Evolutionary conservation across 2,329 filamentous ascomycete species (phyloP).

Genomic region (Trichoderma sp.): DNA sequence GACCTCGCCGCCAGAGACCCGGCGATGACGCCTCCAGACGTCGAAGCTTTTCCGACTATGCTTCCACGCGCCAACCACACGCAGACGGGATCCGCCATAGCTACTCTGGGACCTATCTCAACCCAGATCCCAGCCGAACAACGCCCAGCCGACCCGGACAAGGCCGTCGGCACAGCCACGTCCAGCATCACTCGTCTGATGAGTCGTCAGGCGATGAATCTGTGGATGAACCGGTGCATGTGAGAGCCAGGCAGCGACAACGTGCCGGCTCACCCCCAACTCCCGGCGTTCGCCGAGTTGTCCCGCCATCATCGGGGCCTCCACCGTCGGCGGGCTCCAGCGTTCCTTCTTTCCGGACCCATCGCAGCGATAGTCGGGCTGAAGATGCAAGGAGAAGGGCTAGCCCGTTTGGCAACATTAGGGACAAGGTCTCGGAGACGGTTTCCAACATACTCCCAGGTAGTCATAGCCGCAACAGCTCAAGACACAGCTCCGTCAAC

Average conservation of each 20-base stretch:
- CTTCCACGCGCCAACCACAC: constrained; percentile 36
- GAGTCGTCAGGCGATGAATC: constrained; percentile 43
- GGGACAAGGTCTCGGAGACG: constrained; percentile 46
- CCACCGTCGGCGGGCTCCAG: constrained; percentile 30
- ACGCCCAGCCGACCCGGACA: constrained; percentile 30
- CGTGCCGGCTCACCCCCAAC: constrained; percentile 31
- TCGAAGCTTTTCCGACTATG: constrained; percentile 53
- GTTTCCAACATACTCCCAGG: constrained; percentile 44
- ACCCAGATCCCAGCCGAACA: constrained; percentile 34
- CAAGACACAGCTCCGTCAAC: constrained; percentile 34
- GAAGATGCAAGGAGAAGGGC: constrained; percentile 38
- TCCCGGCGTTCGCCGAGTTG: constrained; percentile 36
- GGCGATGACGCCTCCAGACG: constrained; percentile 44
- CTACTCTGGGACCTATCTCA: constrained; percentile 35
- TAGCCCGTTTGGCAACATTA: constrained; percentile 40
- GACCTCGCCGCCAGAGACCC: constrained; percentile 38
- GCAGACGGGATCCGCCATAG: constrained; percentile 30
- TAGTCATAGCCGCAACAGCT: constrained; percentile 36
- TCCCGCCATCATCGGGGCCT: constrained; percentile 30
- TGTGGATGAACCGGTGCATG: constrained; percentile 23
- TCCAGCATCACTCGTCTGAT: constrained; percentile 42
- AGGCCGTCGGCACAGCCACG: constrained; percentile 50
- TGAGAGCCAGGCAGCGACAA: constrained; percentile 30
- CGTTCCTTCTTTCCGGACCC: constrained; percentile 31
- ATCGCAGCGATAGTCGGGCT: constrained; percentile 34